phyloP scores from a whole-genome alignment of 352 stramenopile genomes.

The Phytophthora sansomeana region DNA sequence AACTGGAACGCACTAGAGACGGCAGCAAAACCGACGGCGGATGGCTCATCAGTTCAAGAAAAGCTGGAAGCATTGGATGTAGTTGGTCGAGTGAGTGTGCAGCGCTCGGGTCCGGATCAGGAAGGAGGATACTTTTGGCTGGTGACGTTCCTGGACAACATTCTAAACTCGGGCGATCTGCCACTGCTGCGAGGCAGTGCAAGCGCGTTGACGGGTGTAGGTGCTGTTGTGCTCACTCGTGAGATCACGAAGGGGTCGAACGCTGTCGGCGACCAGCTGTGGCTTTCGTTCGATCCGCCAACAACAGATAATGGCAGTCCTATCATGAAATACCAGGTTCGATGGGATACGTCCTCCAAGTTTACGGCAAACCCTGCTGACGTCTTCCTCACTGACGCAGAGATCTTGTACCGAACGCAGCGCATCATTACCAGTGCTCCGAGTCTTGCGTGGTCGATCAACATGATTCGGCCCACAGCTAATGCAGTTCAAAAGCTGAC shows the following conservation, averaged over 20 bases:
- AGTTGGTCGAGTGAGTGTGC: conserved; percentile 55
- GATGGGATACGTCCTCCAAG: conserved; percentile 65
- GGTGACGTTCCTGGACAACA: conserved; percentile 83
- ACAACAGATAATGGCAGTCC: conserved; percentile 68
- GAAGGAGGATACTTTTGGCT: conserved; percentile 71
- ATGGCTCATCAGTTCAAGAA: conserved; percentile 77
- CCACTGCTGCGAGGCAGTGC: conserved; percentile 51
- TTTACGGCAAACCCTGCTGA: conserved; percentile 64
- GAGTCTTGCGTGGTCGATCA: conserved; percentile 67
- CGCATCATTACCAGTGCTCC: conserved; percentile 56
- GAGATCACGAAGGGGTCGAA: conserved; percentile 77
- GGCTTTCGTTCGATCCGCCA: conserved; percentile 79
- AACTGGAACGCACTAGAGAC: conserved; percentile 46
- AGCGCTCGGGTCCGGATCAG: conserved; percentile 57
- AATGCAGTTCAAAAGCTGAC: conserved; percentile 59
- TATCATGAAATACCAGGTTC: conserved; percentile 70
- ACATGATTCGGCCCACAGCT: conserved; percentile 30
- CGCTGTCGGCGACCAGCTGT: conserved; percentile 74
- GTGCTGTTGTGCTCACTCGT: conserved; percentile 49
- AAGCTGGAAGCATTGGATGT: conserved; percentile 69
- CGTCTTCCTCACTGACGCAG: conserved; percentile 57
- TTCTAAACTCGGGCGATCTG: conserved; percentile 69
- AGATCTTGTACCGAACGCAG: conserved; percentile 63
- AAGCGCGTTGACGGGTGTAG: conserved; percentile 45
- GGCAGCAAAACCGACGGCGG: conserved; percentile 36